Evolutionary conservation across 192 early-diverging fungal species (phyloP).

Genomic region (Gonapodya sp.): DNA sequence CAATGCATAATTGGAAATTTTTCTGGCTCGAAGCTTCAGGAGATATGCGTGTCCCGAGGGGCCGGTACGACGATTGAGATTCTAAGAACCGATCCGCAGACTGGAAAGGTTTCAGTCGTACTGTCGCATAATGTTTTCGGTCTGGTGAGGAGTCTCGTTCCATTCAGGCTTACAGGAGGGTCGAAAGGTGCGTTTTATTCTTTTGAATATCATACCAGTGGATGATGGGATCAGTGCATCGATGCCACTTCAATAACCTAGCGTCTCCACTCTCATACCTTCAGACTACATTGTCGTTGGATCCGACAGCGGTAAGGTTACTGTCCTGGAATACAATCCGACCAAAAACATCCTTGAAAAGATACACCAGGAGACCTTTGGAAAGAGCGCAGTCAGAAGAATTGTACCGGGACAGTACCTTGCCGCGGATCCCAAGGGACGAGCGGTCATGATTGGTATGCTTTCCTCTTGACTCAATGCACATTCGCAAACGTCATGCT

Average conservation of each 20-base stretch:
- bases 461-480: background rate
- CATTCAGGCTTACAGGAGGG: conserved; percentile 82
- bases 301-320: conserved; percentile 81
- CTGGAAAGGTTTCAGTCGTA: conserved; percentile 66
- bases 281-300: conserved; percentile 84
- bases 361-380: conserved; percentile 89
- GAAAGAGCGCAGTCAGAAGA: conserved; percentile 81
- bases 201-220: background rate
- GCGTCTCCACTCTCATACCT: background rate
- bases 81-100: conserved; percentile 60
- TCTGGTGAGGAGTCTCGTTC: conserved; percentile 64
- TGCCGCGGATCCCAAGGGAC: conserved; percentile 88
- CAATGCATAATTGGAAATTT: conserved; percentile 82
- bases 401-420: conserved; percentile 93
- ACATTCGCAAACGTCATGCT: background rate
- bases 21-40: conserved; percentile 81
- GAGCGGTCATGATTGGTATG: conserved; percentile 82
- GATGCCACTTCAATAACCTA: background rate
- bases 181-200: conserved; percentile 54
- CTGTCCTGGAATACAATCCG: conserved; percentile 81
- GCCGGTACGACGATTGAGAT: conserved; percentile 64
- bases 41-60: conserved; percentile 68
- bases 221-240: conserved; percentile 10
- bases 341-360: conserved; percentile 60
- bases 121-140: conserved; percentile 78